Evolutionary conservation across 73 alveolate genomes (phyloP), one percentile per base, ranked within the genome.

Genomic region (Paramecium octaurelia): DNA sequence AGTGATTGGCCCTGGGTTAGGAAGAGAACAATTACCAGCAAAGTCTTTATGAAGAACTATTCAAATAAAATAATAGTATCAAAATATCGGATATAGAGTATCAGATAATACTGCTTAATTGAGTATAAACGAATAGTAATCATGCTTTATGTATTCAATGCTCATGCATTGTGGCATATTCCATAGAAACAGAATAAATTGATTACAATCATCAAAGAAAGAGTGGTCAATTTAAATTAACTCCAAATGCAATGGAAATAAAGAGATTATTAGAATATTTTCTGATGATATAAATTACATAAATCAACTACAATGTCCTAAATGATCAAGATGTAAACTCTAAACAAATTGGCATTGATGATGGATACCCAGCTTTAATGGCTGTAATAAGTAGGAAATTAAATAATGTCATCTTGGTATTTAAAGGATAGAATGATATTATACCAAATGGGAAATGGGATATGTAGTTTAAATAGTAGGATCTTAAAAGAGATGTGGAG

Each of bases 61-160:
- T 97, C 50, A 64, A 54, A 34, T 24, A 87, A 60, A 93, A 46
- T 14, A 60, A 93, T 93, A 31, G 86, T 59, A 92, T 94, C 35
- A 88, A 97, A 38, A 92, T 98, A 68, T 96, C 96, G 54, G 99
- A 98, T 95, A 99, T 99, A 42, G 99, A 98, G n/a, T n/a, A n/a
- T n/a, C n/a, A n/a, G n/a, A n/a, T n/a, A n/a, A n/a, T n/a, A n/a
- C n/a, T n/a, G n/a, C n/a, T n/a, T n/a, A n/a, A n/a, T n/a, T n/a
- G n/a, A n/a, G n/a, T n/a, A n/a, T n/a, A n/a, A n/a, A n/a, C n/a
- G n/a, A n/a, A n/a, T n/a, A n/a, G n/a, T n/a, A n/a, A n/a, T n/a
- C n/a, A n/a, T n/a, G n/a, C n/a, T n/a, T n/a, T n/a, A n/a, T n/a
- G n/a, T n/a, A n/a, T n/a, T n/a, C n/a, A n/a, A n/a, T n/a, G n/a